A percentile compares a stretch with the other conserved stretches of the same genome.
Evolutionary conservation across 495 filamentous ascomycete species (phyloP).

Genomic region (Hypomontagnella submonticulosa): DNA sequence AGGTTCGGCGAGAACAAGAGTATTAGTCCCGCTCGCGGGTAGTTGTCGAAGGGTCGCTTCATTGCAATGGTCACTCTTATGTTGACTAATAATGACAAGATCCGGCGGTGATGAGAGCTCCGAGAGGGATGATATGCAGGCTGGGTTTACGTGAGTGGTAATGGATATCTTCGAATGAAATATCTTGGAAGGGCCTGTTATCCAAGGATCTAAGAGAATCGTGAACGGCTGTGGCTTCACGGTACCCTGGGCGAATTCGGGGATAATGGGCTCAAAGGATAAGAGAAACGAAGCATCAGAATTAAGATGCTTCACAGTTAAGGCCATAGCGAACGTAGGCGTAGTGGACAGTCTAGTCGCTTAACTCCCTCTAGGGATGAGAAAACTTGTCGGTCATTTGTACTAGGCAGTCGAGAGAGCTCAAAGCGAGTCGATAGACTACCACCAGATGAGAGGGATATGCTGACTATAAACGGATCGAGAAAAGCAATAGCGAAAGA

Average conservation of each 20-base stretch:
- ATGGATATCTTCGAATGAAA: constrained; percentile 71
- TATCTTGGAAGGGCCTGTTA: constrained; percentile 69
- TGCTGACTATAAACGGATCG: constrained; percentile 5
- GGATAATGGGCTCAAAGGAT: constrained; percentile 65
- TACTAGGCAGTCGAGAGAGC: constrained; percentile 8
- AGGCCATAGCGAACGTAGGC: constrained; percentile 61
- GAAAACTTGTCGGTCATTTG: constrained; percentile 23
- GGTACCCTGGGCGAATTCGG: constrained; percentile 38
- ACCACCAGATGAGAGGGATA: constrained; percentile 2
- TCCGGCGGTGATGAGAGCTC: constrained; percentile 69
- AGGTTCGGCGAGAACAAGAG: constrained; percentile 72
- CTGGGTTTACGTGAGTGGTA: constrained; percentile 61
- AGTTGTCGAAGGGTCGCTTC: constrained; percentile 71
- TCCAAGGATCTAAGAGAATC: constrained; percentile 78
- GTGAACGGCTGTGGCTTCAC: constrained; percentile 64
- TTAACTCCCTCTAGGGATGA: constrained; percentile 28
- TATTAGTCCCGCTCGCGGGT: constrained; percentile 59
- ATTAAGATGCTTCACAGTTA: constrained; percentile 74
- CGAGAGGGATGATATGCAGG: constrained; percentile 67
- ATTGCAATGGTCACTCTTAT: constrained; percentile 77
- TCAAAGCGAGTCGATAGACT: constrained; percentile 11
- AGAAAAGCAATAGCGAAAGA: constrained; percentile 26
- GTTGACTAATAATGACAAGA: constrained; percentile 74
- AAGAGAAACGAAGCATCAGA: constrained; percentile 76
- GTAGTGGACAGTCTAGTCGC: constrained; percentile 7